Evolutionary conservation across 768 basidiomycete genomes (phyloP), one percentile per base, ranked within the genome.

Genomic region (Amanita exitialis): DNA sequence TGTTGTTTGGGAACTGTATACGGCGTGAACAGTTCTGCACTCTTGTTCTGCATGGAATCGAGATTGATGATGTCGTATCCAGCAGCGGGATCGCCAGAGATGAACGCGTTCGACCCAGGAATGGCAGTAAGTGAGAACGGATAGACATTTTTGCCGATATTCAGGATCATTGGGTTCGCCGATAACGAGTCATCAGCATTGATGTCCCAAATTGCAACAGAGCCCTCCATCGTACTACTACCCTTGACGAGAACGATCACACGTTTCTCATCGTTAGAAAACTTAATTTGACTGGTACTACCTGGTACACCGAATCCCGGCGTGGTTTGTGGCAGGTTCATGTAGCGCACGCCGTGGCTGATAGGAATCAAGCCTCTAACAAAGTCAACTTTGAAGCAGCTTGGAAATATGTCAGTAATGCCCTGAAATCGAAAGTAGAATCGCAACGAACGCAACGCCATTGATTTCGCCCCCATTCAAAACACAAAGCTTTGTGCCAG

Each of bases 41-140:
- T 18, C 32, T 30, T 46, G 6, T 18, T n/a, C 12, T 18, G 13
- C 25, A 46, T 8, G 16, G 30, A 23, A 30, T 47, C 46, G 21
- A 47, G 16, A 20, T 47, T 37, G 21, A 47, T 28, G 28, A 47
- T 37, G 21, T 47, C 46, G 13, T 47, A 47, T 9, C 46, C 46
- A 37, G 10, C 10, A 1, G 32, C 35, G 20, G 46, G 15, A 21
- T 47, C 34, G 12, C 32, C 30, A n/a, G 46, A 16, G 34, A 34
- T 25, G 21, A 15, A 47, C 9, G 32, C 34, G 34, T 35, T 35
- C 32, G 46, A 32, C 9, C 46, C 46, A n/a, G 46, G 46, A 18
- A 48, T 48, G 30, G 16, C 2, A 15, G 47, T 48, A 10, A 36
- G 15, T 12, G 35, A 48, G 47, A 48, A 48, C 15, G 47, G 47